Percentiles rank a stretch among this genome's conserved stretches.
These are phyloP conservation scores for Microdochium trichocladiopsis DNA, from an alignment of 2,329 filamentous ascomycete genomes.

Conservation along the genomic window DNA sequence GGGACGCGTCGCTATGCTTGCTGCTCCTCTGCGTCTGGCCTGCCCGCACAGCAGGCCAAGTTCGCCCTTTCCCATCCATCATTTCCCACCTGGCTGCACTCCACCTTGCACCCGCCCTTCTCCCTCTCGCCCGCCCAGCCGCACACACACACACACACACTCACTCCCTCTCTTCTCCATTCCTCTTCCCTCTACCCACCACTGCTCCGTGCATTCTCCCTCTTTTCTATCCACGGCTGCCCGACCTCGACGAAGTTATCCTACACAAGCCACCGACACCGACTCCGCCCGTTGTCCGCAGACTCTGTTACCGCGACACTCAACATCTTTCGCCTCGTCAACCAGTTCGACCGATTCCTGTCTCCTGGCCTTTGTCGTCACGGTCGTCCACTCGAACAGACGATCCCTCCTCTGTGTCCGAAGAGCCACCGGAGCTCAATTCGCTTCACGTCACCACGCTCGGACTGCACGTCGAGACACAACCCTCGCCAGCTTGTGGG, in stretches of 20 bases:
- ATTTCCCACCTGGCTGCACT: neutral
- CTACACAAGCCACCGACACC: neutral
- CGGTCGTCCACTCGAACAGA: neutral
- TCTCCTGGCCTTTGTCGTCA: neutral
- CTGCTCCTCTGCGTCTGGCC: no score
- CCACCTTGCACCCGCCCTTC: conserved; percentile 13
- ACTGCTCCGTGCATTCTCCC: conserved; percentile 4
- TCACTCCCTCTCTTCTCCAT: conserved; percentile 5
- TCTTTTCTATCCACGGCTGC: neutral
- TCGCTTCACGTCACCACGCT: neutral
- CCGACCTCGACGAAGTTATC: neutral
- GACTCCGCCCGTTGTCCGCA: neutral
- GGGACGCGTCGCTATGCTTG: no score
- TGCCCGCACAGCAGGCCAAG: neutral
- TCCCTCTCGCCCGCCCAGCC: conserved; percentile 5
- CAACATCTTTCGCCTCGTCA: neutral
- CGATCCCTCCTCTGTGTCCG: neutral
- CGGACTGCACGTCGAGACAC: neutral
- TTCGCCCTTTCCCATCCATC: conserved; percentile 1
- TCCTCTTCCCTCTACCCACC: conserved; percentile 12
- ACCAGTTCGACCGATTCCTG: neutral
- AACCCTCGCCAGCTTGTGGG: neutral
- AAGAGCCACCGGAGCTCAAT: neutral
- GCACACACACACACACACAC: conserved; percentile 24
- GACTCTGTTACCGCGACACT: neutral